phyloP scores from a whole-genome alignment of 106 monocot genomes.

The Allium fistulosum region DNA sequence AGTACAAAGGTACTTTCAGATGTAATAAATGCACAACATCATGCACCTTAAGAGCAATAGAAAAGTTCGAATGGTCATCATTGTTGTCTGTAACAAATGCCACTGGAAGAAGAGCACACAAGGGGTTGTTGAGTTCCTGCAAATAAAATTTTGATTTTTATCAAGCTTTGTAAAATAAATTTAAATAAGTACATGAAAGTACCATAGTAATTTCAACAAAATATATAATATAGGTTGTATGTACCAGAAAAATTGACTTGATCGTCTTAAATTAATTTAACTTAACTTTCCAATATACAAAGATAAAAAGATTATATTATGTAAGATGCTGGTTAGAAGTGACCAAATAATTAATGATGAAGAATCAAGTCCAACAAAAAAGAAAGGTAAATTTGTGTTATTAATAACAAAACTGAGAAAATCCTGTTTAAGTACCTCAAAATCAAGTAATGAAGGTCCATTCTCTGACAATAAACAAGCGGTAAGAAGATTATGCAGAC shows the following conservation, averaged over 20 bases:
- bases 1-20: too few relatives aligned
- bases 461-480: conserved; percentile 80
- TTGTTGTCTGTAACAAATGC: conserved; percentile 42
- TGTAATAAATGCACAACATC: too few relatives aligned
- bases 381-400: neutral
- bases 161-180: neutral
- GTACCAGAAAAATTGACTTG: too few relatives aligned
- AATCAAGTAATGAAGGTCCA: conserved; percentile 94
- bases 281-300: too few relatives aligned
- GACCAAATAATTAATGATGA: neutral
- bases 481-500: conserved; percentile 77
- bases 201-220: too few relatives aligned
- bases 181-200: neutral
- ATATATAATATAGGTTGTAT: too few relatives aligned
- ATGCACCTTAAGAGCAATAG: conserved; percentile 68
- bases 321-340: neutral
- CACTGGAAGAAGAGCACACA: conserved; percentile 70
- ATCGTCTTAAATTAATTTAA: too few relatives aligned
- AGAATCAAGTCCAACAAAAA: neutral
- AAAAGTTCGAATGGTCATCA: conserved; percentile 50
- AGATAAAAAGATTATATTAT: too few relatives aligned
- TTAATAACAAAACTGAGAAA: too few relatives aligned
- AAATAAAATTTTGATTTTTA: neutral
- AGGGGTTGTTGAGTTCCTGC: conserved; percentile 55
- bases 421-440: conserved; percentile 48